Base-by-base conservation (phyloP, 371 early-diverging fungal genomes). In the Mortierella sp. region DNA sequence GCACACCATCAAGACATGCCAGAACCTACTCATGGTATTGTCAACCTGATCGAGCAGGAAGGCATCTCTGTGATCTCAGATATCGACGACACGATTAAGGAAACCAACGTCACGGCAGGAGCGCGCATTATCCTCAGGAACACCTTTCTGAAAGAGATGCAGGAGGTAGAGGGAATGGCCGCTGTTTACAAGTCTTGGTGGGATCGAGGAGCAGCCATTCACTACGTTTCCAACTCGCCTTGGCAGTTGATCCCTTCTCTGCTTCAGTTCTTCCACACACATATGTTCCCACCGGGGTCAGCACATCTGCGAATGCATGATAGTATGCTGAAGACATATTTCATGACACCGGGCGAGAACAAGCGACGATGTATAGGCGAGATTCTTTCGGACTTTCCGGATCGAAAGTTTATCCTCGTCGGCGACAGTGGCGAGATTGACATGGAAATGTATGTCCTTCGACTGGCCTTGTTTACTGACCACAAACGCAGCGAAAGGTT, bases 381-480 rank as follows among this genome's bases (percentile, higher is more conserved):
- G 79, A 79, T 85, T 80, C 66, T 79, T 26, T 50, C 66, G 51
- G 92, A 90, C 61, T 96, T 95, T 60, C 96, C 96, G 12, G 59
- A 85, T n/a, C 87, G 96, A 21, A 86, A 86, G 60, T 97, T 93
- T 72, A 85, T 97, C 26, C 84, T 97, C 11, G 85, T 97, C 17
- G 97, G 97, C 11, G 97, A 97, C 73, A 90, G 92, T 44, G 96
- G 95, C 19, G 95, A 97, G 70, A 87, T 90, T 31, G 97, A 97
- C 72, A 73, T 95, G 43, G 95, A 95, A 65, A 89, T 93, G 75
- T 75, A 75, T 54, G 68, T 63, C 2, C 6, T 2, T 37, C 3
- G 5, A 8, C 37, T 19, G 31, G 12, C 6, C 23, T 0, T 8
- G 14, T 12, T 6, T 21, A 14, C 23, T 9, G n/a, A 24, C 15